Percentiles rank a stretch among this genome's conserved stretches.
Conservation (phyloP, 345 rosid species). For the Atalantia buxifolia region DNA sequence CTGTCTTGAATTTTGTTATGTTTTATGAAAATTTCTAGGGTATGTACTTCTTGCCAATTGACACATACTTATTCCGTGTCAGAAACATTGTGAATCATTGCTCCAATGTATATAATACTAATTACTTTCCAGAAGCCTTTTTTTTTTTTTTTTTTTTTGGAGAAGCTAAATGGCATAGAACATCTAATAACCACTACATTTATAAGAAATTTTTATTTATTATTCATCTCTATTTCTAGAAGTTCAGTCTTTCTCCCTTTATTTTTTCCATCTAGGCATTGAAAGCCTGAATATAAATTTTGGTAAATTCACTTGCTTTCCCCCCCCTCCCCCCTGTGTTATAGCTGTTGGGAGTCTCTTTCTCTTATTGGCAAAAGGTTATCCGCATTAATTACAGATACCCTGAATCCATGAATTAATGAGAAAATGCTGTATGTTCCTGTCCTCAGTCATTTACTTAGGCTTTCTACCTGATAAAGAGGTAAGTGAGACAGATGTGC, state of each 20-base stretch:
- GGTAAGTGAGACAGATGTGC: not conserved
- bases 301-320: not conserved
- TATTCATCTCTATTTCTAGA: not conserved
- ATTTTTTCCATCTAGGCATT: not conserved
- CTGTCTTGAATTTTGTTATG: not conserved
- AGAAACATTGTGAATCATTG: not conserved
- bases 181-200: not conserved
- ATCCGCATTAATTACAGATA: not conserved
- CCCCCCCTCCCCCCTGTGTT: not conserved
- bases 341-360: not conserved
- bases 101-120: not conserved
- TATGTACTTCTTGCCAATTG: not conserved
- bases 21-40: not conserved
- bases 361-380: not conserved
- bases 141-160: not conserved
- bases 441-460: not conserved
- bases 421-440: not conserved
- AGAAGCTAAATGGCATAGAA: not conserved
- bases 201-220: not conserved
- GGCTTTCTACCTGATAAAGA: not conserved
- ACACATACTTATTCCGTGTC: not conserved
- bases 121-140: not conserved
- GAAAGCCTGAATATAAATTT: not conserved
- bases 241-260: not conserved
- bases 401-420: not conserved